Conservation (phyloP, 257 asterid genomes). For the Solanum appendiculatum region DNA sequence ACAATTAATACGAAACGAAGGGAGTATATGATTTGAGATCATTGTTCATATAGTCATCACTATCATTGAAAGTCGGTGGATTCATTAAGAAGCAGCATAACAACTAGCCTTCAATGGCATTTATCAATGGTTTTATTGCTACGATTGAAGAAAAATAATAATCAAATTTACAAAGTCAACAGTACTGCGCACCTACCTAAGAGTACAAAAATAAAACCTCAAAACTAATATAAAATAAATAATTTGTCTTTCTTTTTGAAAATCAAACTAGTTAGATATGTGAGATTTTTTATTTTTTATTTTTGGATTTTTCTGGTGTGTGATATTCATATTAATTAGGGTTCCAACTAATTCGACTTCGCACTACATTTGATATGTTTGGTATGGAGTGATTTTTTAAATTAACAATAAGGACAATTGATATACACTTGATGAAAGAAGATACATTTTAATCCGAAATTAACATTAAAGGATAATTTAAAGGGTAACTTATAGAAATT, state of each 20-base stretch:
- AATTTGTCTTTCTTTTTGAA: not conserved
- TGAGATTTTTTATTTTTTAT: not conserved
- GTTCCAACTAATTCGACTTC: no score
- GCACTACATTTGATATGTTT: no score
- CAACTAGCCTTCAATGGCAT: slow-evolving; percentile 8
- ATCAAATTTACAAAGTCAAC: not conserved
- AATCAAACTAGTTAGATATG: not conserved
- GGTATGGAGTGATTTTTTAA: no score
- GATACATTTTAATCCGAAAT: no score
- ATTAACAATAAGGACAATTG: no score
- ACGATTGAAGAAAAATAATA: not conserved
- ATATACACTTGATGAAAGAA: no score
- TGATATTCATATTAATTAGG: no score
- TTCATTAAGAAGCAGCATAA: slow-evolving; percentile 27
- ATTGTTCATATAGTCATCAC: not conserved
- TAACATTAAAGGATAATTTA: no score
- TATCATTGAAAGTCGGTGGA: slow-evolving; percentile 22
- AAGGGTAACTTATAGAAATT: no score
- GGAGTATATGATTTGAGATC: not conserved
- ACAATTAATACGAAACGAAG: not conserved
- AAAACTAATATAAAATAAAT: not conserved
- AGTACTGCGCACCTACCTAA: not conserved
- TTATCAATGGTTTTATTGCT: slow-evolving; percentile 11
- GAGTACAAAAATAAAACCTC: not conserved
- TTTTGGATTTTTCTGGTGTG: no score